Evolutionary conservation across 2,329 filamentous ascomycete genomes (phyloP), one percentile per base, ranked within the genome.

Genomic region (Mycosphaerella arachidis): DNA sequence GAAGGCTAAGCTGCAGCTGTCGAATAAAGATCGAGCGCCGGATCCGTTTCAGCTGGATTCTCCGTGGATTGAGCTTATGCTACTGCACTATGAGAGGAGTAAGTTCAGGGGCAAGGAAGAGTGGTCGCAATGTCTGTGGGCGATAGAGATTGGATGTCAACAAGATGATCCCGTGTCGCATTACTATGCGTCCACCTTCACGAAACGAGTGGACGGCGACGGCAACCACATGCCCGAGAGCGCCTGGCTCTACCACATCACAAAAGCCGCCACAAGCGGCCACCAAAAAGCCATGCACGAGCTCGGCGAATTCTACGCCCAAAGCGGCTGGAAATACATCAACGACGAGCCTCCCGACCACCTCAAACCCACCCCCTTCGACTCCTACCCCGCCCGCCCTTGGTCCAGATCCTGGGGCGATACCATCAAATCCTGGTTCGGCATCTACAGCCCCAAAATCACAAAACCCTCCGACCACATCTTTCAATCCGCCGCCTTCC

Each of bases 121-220:
- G 45, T 35, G 53, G 30, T 45, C 59, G 18, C 66, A 68, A 31
- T 73, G 73, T 3, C 68, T 69, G 46, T 61, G 62, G 18, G 74
- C 70, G 5, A 74, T 76, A 29, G 60, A 71, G 18, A 70, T 68
- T 29, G 78, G 77, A 6, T 66, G 72, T 18, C 62, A 74, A 59
- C 71, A 69, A 51, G 77, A 79, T 48, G 78, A 81, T 56, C 78
- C 78, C 0, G 66, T 73, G n/a, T 73, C 76, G 0, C 77, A 73
- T 63, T 76, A 73, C 57, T 68, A 73, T 50, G 72, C 75, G 8
- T 63, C 62, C 48, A 62, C 59, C 13, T 65, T 56, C 48, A 51
- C 48, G 30, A 67, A 65, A 29, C 67, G 72, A 24, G 60, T 64
- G 13, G 55, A 63, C 13, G 37, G 48, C 16, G 55, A 67, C 37